These are phyloP conservation scores for Phialocephala subalpina DNA, from an alignment of 2,329 filamentous ascomycete genomes.

Conservation along the genomic window DNA sequence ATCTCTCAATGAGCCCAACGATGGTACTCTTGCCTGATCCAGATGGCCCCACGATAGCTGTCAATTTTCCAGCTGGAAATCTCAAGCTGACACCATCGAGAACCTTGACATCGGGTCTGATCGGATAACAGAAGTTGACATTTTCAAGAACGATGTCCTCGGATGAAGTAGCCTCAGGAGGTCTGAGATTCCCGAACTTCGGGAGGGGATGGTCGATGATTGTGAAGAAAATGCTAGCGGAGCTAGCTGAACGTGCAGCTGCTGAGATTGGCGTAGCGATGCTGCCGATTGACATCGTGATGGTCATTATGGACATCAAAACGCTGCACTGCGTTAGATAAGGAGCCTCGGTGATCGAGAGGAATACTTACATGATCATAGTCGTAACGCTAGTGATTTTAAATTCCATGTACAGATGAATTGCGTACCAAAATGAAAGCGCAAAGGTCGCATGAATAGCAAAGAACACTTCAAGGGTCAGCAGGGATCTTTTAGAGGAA, in stretches of 20 bases:
- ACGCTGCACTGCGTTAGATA: slow-evolving; percentile 15
- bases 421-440: slow-evolving; percentile 71
- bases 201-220: slow-evolving; percentile 49
- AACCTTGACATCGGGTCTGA: slow-evolving; percentile 69
- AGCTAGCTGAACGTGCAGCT: slow-evolving; percentile 49
- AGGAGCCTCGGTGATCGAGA: neutral
- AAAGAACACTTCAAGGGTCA: slow-evolving; percentile 41
- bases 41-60: slow-evolving; percentile 77
- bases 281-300: slow-evolving; percentile 52
- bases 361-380: slow-evolving; percentile 59
- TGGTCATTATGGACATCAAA: slow-evolving; percentile 24
- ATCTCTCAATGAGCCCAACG: slow-evolving; percentile 74
- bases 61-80: slow-evolving; percentile 64
- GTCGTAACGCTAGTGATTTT: slow-evolving; percentile 58
- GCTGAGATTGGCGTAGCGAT: slow-evolving; percentile 55
- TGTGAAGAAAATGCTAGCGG: slow-evolving; percentile 48
- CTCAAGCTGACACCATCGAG: slow-evolving; percentile 53
- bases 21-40: slow-evolving; percentile 80
- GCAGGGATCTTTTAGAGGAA: too few species aligned
- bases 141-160: slow-evolving; percentile 68
- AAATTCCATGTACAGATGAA: slow-evolving; percentile 55
- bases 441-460: slow-evolving; percentile 55
- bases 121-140: slow-evolving; percentile 78
- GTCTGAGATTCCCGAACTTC: slow-evolving; percentile 48
- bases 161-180: slow-evolving; percentile 48